phyloP scores from a whole-genome alignment of 2,329 filamentous ascomycete genomes.

The Geosmithia putterillii region DNA sequence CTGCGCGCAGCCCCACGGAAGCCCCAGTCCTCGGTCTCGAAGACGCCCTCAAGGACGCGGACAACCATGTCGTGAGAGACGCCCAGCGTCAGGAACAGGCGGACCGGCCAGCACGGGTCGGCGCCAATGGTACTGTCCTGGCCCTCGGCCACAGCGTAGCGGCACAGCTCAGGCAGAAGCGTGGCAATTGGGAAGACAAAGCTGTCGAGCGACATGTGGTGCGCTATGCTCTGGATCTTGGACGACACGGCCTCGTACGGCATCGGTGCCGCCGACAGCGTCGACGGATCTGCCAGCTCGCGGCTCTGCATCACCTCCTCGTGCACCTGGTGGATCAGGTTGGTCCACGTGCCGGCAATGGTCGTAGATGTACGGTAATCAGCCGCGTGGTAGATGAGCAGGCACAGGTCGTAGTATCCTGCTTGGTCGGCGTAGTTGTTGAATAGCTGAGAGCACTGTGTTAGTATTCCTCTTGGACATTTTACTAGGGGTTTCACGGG shows the following conservation, averaged over 20 bases:
- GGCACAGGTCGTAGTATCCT: constrained; percentile 84
- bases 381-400: constrained; percentile 83
- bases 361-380: constrained; percentile 83
- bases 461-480: constrained; percentile 6
- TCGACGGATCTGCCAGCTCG: constrained; percentile 26
- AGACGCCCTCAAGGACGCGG: constrained; percentile 42
- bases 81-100: constrained; percentile 41
- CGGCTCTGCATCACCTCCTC: constrained; percentile 33
- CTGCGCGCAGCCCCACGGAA: constrained; percentile 39
- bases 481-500: neutral
- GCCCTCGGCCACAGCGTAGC: constrained; percentile 45
- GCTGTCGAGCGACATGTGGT: constrained; percentile 52
- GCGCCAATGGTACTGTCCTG: constrained; percentile 47
- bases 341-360: constrained; percentile 74
- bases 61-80: constrained; percentile 45
- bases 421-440: constrained; percentile 85
- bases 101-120: constrained; percentile 43
- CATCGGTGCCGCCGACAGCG: constrained; percentile 25
- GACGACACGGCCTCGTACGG: constrained; percentile 61
- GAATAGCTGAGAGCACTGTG: constrained; percentile 51
- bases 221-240: constrained; percentile 51
- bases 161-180: constrained; percentile 50
- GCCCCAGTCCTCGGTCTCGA: constrained; percentile 46
- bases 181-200: constrained; percentile 52
- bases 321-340: constrained; percentile 64